Conservation (phyloP, 306 rosid species). For the Glycine soja region DNA sequence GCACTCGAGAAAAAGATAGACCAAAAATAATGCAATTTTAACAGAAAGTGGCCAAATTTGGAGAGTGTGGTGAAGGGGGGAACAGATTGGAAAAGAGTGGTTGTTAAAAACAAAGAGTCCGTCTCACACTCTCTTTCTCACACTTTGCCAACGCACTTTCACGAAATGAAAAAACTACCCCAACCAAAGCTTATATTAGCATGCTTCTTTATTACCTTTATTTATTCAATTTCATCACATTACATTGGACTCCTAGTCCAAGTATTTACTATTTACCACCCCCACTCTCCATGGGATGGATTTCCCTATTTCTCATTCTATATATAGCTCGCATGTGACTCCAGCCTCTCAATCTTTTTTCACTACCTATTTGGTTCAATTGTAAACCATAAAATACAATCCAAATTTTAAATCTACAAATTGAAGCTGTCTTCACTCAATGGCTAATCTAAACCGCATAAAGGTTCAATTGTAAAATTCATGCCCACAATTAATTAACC, state of each 20-base stretch:
- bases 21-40: conserved; percentile 53
- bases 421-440: neutral
- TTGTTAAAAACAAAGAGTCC: conserved; percentile 60
- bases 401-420: neutral
- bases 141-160: conserved; percentile 90
- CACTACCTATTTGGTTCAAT: conserved; percentile 30
- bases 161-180: conserved; percentile 50
- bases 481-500: neutral
- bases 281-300: neutral
- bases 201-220: neutral
- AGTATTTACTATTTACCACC: conserved; percentile 38
- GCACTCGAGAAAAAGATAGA: conserved; percentile 47
- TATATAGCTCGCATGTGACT: conserved; percentile 24
- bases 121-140: conserved; percentile 94
- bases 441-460: neutral
- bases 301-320: neutral
- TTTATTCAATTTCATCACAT: neutral
- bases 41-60: conserved; percentile 74
- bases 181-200: neutral
- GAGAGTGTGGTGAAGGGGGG: conserved; percentile 42
- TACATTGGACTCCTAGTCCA: neutral
- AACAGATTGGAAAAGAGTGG: conserved; percentile 51
- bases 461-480: neutral
- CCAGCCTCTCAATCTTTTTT: conserved; percentile 43
- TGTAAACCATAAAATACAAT: neutral